Evolutionary conservation across 495 filamentous ascomycete species (phyloP), one percentile per base, ranked within the genome.

Genomic region (Neurospora intermedia): DNA sequence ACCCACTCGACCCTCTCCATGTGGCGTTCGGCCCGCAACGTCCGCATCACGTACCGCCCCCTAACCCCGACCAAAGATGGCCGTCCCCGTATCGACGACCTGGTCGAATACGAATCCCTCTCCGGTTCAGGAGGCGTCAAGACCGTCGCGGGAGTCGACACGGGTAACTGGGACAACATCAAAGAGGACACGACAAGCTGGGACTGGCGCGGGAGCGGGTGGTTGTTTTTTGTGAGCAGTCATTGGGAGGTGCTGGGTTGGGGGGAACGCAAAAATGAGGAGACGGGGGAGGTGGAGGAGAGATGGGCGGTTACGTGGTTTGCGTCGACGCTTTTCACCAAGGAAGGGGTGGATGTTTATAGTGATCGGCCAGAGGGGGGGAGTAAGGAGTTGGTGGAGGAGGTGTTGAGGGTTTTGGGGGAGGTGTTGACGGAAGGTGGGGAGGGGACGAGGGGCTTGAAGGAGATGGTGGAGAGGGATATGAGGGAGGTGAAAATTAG

Each of bases 231-330:
- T 69, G 89, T 89, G 31, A 82, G 81, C 45, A 88, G 85, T 59
- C 88, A 91, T 77, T 94, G 92, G 92, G 91, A 94, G 84, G 81
- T 92, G 18, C 78, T 94, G 54, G 91, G 91, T 6, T 92, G 84
- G 83, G 92, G 92, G 1, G 83, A 88, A 74, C 0, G 75, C 78
- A 54, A 71, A 69, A 71, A 18, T 74, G 16, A n/a, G 72, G 2
- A 48, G 82, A 79, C 31, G 82, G 77, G 54, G 42, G 78, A 74
- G 78, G 75, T 45, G 72, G 40, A 79, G 80, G 82, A 86, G 78
- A 74, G 81, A 69, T 94, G 90, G 90, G 85, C 88, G 10, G 90
- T 94, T 5, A 94, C 91, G 4, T 92, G 88, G 83, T 96, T 94
- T 78, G 87, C 87, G 73, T 89, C 89, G 73, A 94, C 90, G 42